Conservation (phyloP, 2,329 filamentous ascomycete species). For the Pseudogymnoascus sp. region DNA sequence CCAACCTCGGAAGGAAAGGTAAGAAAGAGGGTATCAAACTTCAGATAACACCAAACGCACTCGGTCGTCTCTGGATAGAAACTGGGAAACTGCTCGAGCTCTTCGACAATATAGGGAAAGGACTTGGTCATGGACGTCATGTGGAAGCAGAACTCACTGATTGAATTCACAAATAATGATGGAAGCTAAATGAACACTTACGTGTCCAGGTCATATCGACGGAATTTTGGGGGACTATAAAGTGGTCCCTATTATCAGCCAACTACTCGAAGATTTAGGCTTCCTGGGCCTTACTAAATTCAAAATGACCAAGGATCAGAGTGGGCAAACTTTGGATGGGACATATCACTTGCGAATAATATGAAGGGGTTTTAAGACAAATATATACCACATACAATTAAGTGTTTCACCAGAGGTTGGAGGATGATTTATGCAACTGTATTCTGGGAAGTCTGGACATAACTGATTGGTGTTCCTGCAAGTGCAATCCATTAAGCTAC, state of each 20-base stretch:
- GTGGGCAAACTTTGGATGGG: background rate
- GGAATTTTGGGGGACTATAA: background rate
- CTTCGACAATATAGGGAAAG: background rate
- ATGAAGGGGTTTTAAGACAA: background rate
- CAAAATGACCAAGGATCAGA: background rate
- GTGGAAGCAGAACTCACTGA: background rate
- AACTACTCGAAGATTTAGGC: background rate
- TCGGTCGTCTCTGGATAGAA: constrained; percentile 11
- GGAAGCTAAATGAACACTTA: background rate
- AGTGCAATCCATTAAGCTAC: background rate
- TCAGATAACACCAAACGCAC: constrained; percentile 23
- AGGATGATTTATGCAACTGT: background rate
- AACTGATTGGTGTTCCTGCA: background rate
- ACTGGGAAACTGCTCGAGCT: background rate
- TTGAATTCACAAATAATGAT: background rate
- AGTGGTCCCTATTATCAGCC: background rate
- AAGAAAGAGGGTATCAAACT: constrained; percentile 29
- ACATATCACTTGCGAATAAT: background rate
- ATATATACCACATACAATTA: background rate
- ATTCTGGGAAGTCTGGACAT: background rate
- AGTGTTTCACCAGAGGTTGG: background rate
- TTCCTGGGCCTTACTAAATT: background rate
- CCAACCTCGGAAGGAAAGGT: constrained; percentile 16
- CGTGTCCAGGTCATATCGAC: background rate
- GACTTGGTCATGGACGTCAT: background rate